phyloP scores from a whole-genome alignment of 352 stramenopile species.

The Pythium oligandrum region DNA sequence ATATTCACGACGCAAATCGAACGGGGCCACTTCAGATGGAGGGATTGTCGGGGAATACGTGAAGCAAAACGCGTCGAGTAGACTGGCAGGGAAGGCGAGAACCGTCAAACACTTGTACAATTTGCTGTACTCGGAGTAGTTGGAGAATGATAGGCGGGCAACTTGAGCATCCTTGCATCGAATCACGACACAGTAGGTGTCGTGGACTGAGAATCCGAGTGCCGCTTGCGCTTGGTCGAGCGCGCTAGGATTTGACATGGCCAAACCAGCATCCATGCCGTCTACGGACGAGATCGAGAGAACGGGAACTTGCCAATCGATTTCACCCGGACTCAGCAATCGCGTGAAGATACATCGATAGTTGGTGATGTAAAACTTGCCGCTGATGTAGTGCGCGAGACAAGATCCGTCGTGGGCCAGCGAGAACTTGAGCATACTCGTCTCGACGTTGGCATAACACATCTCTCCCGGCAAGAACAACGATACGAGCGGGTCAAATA shows the following conservation, averaged over 20 bases:
- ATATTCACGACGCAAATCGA: constrained; percentile 79
- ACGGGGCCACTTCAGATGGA: constrained; percentile 70
- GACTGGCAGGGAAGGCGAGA: constrained; percentile 61
- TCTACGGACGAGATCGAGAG: constrained; percentile 72
- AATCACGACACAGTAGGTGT: constrained; percentile 65
- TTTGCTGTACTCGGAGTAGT: constrained; percentile 69
- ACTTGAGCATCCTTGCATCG: constrained; percentile 78
- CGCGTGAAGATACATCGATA: constrained; percentile 79
- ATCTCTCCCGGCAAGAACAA: constrained; percentile 66
- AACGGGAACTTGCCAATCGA: constrained; percentile 76
- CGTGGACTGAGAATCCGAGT: constrained; percentile 44
- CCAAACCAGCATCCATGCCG: constrained; percentile 31
- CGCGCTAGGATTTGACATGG: constrained; percentile 17
- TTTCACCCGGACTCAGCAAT: constrained; percentile 35
- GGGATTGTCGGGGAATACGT: constrained; percentile 60
- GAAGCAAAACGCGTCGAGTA: constrained; percentile 84
- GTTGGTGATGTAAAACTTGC: constrained; percentile 80
- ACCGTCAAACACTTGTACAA: constrained; percentile 73
- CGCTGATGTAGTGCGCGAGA: constrained; percentile 60
- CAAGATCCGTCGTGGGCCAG: constrained; percentile 65
- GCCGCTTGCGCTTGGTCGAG: constrained; percentile 61
- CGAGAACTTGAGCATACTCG: constrained; percentile 56
- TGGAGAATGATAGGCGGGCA: constrained; percentile 59
- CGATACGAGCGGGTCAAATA: constrained; percentile 12
- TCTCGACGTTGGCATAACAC: constrained; percentile 77